phyloP scores from a whole-genome alignment of 2,329 filamentous ascomycete species.

The Colletotrichum orbiculare region DNA sequence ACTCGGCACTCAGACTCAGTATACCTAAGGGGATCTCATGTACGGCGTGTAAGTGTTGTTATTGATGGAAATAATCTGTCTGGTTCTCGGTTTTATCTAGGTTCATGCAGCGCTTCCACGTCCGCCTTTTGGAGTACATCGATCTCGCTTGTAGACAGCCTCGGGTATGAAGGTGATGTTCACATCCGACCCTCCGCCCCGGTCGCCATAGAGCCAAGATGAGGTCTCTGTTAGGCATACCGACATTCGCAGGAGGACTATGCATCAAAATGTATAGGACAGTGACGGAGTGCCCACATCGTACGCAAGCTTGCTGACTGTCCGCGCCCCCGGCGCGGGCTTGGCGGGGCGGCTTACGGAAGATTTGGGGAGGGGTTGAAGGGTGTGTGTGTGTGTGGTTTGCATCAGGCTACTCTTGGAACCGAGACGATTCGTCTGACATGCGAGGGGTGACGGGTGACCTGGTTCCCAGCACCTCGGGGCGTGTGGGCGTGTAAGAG shows the following conservation, averaged over 20 bases:
- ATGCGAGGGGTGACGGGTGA: not conserved
- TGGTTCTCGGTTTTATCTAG: too few species aligned
- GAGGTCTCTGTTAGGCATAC: slow-evolving; percentile 29
- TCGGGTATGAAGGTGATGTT: not conserved
- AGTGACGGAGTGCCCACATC: not conserved
- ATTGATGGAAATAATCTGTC: too few species aligned
- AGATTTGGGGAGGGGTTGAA: not conserved
- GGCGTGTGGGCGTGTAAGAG: not conserved
- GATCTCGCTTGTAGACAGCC: too few species aligned
- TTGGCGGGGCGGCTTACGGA: slow-evolving; percentile 23
- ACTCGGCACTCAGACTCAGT: not conserved
- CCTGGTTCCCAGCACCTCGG: not conserved
- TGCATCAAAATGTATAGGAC: not conserved
- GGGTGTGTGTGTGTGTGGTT: not conserved
- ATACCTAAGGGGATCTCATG: too few species aligned
- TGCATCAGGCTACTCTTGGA: not conserved
- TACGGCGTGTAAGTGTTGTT: too few species aligned
- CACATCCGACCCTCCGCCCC: not conserved
- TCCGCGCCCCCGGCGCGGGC: not conserved
- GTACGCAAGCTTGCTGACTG: slow-evolving; percentile 2
- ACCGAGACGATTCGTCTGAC: slow-evolving; percentile 5
- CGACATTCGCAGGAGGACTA: slow-evolving; percentile 24
- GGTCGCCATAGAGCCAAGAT: too few species aligned
- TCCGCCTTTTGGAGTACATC: too few species aligned
- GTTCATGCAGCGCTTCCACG: too few species aligned